Evolutionary conservation across 441 rosid species (phyloP).

Genomic region (Monsonia emarginata): DNA sequence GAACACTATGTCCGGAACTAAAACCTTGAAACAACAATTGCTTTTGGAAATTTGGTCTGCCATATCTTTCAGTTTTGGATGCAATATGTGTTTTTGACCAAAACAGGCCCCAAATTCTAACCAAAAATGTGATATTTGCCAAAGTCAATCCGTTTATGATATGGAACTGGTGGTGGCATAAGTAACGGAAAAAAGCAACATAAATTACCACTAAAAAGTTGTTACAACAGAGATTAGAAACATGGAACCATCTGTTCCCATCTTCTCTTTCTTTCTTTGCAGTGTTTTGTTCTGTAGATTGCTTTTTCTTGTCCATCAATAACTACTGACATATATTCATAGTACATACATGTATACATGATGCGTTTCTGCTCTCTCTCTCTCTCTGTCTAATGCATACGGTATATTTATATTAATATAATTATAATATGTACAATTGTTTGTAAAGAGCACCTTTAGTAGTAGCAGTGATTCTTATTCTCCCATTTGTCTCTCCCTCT

Average conservation of each 20-base stretch:
- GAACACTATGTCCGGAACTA: not conserved
- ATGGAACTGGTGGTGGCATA: conserved; percentile 17
- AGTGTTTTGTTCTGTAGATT: not conserved
- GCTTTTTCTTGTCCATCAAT: too few species aligned
- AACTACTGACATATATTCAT: not conserved
- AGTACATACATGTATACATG: too few species aligned
- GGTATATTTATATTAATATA: too few species aligned
- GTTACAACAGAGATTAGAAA: not conserved
- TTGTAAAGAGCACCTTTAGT: too few species aligned
- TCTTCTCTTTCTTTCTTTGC: not conserved
- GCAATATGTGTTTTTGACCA: not conserved
- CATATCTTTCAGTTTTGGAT: not conserved
- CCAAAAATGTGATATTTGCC: not conserved
- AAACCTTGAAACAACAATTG: not conserved
- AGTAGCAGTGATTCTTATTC: conserved; percentile 16
- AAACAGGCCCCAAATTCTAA: not conserved
- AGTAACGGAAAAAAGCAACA: conserved; percentile 26
- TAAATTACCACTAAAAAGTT: not conserved
- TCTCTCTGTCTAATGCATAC: too few species aligned
- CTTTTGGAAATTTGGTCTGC: not conserved
- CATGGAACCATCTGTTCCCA: not conserved
- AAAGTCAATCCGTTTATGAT: conserved; percentile 5
- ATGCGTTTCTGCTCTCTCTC: too few species aligned
- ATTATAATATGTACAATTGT: too few species aligned
- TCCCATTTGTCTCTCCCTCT: conserved; percentile 10